Percentiles rank a stretch among this genome's conserved stretches.
These are phyloP conservation scores for Colletotrichum sp. DNA, from an alignment of 2,329 filamentous ascomycete genomes.

Conservation along the genomic window DNA sequence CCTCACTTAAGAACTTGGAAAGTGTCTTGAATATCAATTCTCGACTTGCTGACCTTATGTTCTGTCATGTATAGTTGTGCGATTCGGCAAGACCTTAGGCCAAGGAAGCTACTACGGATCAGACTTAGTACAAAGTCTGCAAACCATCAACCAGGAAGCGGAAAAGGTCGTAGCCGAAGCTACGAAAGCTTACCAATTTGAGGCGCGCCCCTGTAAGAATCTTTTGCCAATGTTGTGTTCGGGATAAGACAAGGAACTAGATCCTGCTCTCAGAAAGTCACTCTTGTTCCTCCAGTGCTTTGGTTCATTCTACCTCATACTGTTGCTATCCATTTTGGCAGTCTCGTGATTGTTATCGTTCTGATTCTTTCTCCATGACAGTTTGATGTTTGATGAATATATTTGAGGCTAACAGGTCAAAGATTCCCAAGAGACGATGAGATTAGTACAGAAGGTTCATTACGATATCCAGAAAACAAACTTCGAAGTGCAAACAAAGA, in stretches of 20 bases:
- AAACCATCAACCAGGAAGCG: background rate
- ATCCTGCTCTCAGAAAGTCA: background rate
- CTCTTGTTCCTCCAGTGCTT: background rate
- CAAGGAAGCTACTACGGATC: background rate
- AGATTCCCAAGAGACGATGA: background rate
- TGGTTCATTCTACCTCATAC: too few species aligned
- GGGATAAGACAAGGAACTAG: accelerated
- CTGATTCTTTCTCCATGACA: too few species aligned
- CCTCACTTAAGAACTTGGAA: background rate
- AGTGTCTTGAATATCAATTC: background rate
- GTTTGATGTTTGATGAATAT: accelerated
- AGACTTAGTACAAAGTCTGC: background rate
- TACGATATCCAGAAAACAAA: background rate
- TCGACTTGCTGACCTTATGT: background rate
- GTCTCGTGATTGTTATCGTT: too few species aligned
- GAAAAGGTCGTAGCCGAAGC: background rate
- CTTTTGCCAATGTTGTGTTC: background rate
- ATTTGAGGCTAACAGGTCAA: background rate
- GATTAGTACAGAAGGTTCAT: background rate
- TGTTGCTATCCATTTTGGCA: too few species aligned
- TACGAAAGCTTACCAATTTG: background rate
- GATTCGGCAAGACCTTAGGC: background rate
- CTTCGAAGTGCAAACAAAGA: background rate
- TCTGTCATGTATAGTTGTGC: background rate
- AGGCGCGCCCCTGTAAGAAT: background rate